A percentile compares a stretch with the other conserved stretches of the same genome.
phyloP scores from a whole-genome alignment of 2,329 filamentous ascomycete species.

The Calonectria pteridis region DNA sequence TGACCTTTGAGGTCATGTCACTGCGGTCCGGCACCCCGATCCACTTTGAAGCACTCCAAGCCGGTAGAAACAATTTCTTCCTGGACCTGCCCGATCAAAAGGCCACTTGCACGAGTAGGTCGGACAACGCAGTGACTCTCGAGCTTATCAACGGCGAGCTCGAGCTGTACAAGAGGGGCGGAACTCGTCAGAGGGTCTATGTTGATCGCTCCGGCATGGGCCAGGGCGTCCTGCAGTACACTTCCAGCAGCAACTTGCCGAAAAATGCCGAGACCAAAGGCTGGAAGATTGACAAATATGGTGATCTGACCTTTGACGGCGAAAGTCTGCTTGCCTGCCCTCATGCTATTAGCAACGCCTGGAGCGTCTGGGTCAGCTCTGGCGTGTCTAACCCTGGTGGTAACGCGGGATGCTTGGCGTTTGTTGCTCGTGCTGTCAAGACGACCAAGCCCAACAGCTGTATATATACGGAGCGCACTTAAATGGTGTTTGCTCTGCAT shows the following conservation, averaged over 20 bases:
- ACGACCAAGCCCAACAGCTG: neutral
- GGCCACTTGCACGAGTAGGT: neutral
- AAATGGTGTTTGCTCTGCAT: neutral
- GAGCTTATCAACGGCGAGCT: neutral
- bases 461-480: constrained; percentile 2
- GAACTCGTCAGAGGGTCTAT: neutral
- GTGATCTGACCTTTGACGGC: neutral
- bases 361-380: neutral
- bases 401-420: neutral
- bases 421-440: neutral
- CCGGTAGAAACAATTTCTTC: neutral
- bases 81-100: neutral
- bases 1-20: neutral
- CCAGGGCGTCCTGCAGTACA: neutral
- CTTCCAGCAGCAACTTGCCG: neutral
- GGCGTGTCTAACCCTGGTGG: neutral
- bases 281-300: constrained; percentile 1
- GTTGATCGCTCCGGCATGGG: neutral
- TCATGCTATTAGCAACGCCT: neutral
- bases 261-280: neutral
- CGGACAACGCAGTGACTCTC: neutral
- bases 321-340: neutral
- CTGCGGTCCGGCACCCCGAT: neutral
- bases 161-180: neutral
- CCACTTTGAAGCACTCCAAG: constrained; percentile 1